Evolutionary conservation across 2,329 filamentous ascomycete species (phyloP).

Genomic region (Stromatinia cepivora): DNA sequence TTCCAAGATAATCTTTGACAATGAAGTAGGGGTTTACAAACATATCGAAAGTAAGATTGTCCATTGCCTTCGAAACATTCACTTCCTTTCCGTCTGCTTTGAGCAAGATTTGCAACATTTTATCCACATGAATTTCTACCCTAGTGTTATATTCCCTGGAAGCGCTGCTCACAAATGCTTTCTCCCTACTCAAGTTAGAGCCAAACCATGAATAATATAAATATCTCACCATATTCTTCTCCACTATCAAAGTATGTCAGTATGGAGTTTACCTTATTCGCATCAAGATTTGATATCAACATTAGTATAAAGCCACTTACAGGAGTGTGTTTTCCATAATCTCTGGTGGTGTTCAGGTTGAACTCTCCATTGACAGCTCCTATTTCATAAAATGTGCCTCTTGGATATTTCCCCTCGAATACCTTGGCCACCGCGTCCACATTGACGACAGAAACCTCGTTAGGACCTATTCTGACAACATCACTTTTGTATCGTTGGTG

Average conservation of each 20-base stretch:
- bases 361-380: slow-evolving; percentile 24
- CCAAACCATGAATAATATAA: neutral
- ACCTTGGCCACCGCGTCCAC: slow-evolving; percentile 27
- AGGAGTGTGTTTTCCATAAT: slow-evolving; percentile 25
- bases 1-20: neutral
- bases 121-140: slow-evolving; percentile 27
- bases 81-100: slow-evolving; percentile 20
- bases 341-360: slow-evolving; percentile 26
- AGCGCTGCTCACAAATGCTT: slow-evolving; percentile 25
- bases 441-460: slow-evolving; percentile 38
- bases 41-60: slow-evolving; percentile 29
- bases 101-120: slow-evolving; percentile 22
- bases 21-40: slow-evolving; percentile 9
- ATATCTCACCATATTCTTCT: slow-evolving; percentile 26
- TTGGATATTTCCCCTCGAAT: slow-evolving; percentile 28
- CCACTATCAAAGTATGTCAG: slow-evolving; percentile 20
- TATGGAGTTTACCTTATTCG: neutral
- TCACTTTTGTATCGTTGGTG: slow-evolving; percentile 37
- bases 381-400: slow-evolving; percentile 28
- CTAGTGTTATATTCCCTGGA: slow-evolving; percentile 26
- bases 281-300: neutral
- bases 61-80: slow-evolving; percentile 22
- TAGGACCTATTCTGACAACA: slow-evolving; percentile 29
- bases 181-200: slow-evolving; percentile 20
- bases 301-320: neutral